These are phyloP conservation scores for Plasmodium falciparum DNA, from an alignment of 169 alveolate genomes.

Conservation along the genomic window DNA sequence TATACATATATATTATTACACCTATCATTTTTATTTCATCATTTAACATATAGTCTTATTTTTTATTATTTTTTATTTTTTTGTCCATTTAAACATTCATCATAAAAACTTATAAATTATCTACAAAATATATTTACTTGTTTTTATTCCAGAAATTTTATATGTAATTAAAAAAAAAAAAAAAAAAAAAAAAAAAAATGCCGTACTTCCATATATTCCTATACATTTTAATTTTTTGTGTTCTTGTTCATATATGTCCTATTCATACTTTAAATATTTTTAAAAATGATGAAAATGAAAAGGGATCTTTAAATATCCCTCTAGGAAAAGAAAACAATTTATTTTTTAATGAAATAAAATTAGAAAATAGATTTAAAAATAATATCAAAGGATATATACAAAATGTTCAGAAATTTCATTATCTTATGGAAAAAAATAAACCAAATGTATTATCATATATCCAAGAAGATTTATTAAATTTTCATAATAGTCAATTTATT, in stretches of 20 bases:
- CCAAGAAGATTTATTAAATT: slow-evolving; percentile 87
- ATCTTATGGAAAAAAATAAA: slow-evolving; percentile 24
- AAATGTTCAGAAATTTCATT: slow-evolving; percentile 35
- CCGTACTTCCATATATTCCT: not conserved
- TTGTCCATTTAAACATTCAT: not conserved
- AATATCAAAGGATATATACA: slow-evolving; percentile 53
- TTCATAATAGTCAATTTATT: slow-evolving; percentile 92
- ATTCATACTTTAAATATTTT: slow-evolving; percentile 12
- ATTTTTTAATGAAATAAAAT: slow-evolving; percentile 46
- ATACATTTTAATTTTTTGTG: slow-evolving; percentile 8
- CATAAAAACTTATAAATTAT: not conserved
- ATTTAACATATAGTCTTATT: not conserved
- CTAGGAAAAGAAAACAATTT: slow-evolving; percentile 4
- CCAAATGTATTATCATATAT: slow-evolving; percentile 60
- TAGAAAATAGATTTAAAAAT: slow-evolving; percentile 58
- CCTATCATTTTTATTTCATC: not conserved
- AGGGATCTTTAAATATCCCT: slow-evolving; percentile 21
- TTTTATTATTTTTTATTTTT: slow-evolving; percentile 1
- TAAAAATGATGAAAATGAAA: slow-evolving; percentile 28
- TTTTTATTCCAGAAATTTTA: not conserved
- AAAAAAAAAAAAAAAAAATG: slow-evolving; percentile 5
- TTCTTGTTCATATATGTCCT: not conserved
- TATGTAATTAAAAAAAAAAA: not conserved
- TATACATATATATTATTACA: not conserved
- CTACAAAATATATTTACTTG: not conserved